Evolutionary conservation across 164 flowering plant genomes (phyloP).

Genomic region (Vitis vinifera): DNA sequence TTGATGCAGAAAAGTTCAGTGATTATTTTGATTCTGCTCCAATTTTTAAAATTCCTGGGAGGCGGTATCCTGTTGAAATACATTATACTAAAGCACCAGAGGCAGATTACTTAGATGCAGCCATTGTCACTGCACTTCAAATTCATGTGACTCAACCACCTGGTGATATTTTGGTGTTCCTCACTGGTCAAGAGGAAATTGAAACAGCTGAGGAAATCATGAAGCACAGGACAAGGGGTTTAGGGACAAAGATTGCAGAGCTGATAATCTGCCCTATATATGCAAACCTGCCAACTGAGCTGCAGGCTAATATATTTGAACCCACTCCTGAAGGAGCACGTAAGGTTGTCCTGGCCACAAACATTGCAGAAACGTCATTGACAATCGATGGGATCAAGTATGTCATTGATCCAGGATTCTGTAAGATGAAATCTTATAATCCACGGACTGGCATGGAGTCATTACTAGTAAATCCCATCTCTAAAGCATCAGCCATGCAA

Average conservation of each 20-base stretch:
- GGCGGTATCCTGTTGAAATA: slow-evolving; percentile 92
- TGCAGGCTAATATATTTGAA: slow-evolving; percentile 94
- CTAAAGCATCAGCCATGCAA: slow-evolving; percentile 93
- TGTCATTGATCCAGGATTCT: slow-evolving; percentile 94
- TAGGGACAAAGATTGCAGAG: slow-evolving; percentile 91
- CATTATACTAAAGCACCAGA: slow-evolving; percentile 90
- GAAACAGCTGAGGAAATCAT: slow-evolving; percentile 91
- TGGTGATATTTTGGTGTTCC: slow-evolving; percentile 85
- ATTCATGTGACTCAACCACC: slow-evolving; percentile 81
- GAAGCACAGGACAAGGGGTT: slow-evolving; percentile 82
- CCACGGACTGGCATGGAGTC: slow-evolving; percentile 98
- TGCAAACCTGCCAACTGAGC: slow-evolving; percentile 95
- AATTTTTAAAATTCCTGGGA: slow-evolving; percentile 88
- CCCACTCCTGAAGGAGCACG: slow-evolving; percentile 97
- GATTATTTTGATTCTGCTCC: slow-evolving; percentile 96
- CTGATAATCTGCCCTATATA: slow-evolving; percentile 95
- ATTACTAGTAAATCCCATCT: slow-evolving; percentile 74
- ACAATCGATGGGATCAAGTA: slow-evolving; percentile 94
- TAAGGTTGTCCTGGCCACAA: slow-evolving; percentile 89
- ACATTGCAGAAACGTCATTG: slow-evolving; percentile 91
- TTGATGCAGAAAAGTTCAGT: slow-evolving; percentile 97
- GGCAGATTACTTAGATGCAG: slow-evolving; percentile 95
- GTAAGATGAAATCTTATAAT: slow-evolving; percentile 86
- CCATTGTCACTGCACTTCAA: slow-evolving; percentile 85
- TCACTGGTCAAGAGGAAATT: slow-evolving; percentile 95